These are phyloP conservation scores for Fusarium penzigii DNA, from an alignment of 2,329 filamentous ascomycete species.

Conservation along the genomic window DNA sequence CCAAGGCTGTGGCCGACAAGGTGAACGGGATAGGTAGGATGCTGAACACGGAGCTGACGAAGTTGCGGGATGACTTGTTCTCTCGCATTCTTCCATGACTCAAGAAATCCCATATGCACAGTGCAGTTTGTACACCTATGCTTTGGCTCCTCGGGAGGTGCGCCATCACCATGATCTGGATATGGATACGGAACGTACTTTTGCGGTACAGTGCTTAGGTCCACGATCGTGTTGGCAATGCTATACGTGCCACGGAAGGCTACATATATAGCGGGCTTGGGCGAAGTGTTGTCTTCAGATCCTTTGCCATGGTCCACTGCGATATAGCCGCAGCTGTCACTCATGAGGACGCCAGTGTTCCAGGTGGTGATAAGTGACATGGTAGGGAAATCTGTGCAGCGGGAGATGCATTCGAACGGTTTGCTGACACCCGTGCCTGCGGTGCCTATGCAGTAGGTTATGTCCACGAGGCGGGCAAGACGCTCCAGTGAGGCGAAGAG, in stretches of 20 bases:
- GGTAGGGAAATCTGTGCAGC: conserved; percentile 79
- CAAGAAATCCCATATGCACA: conserved; percentile 87
- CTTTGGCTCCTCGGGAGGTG: conserved; percentile 37
- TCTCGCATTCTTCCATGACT: conserved; percentile 78
- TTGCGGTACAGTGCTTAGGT: conserved; percentile 86
- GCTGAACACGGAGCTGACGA: conserved; percentile 54
- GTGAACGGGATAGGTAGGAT: conserved; percentile 73
- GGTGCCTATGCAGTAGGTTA: conserved; percentile 88
- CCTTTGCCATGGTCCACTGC: conserved; percentile 71
- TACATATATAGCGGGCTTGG: conserved; percentile 64
- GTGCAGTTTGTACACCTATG: conserved; percentile 81
- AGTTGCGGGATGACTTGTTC: conserved; percentile 68
- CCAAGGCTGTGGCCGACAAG: conserved; percentile 91
- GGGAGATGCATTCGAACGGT: conserved; percentile 83
- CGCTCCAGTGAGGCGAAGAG: conserved; percentile 85
- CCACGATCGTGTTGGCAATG: conserved; percentile 85
- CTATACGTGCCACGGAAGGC: conserved; percentile 96
- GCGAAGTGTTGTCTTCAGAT: conserved; percentile 5
- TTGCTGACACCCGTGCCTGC: conserved; percentile 79
- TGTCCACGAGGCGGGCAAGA: conserved; percentile 87
- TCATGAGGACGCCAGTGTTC: conserved; percentile 85
- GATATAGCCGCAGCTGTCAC: conserved; percentile 92
- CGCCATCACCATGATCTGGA: conserved; percentile 43
- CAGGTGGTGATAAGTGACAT: conserved; percentile 82
- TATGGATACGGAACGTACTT: conserved; percentile 86